Conservation (phyloP, 2,329 filamentous ascomycete species). For the Amauroascus verrucosus region DNA sequence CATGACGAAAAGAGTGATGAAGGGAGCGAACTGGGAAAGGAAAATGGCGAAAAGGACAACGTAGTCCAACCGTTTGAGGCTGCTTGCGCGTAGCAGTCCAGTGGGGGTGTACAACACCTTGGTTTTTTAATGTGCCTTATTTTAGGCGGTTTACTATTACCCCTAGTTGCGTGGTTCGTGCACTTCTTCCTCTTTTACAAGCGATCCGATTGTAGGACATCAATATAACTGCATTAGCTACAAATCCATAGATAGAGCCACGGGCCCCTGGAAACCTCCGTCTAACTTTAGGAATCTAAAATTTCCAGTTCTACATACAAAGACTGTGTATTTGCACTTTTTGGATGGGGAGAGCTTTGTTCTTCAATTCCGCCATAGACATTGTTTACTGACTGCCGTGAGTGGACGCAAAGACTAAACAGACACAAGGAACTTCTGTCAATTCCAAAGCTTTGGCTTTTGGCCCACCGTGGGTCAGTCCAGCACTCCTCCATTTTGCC, state of each 20-base stretch:
- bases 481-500: not conserved
- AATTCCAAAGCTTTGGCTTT: not conserved
- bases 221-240: no score
- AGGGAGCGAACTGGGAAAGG: not conserved
- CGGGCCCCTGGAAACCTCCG: no score
- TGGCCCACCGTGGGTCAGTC: not conserved
- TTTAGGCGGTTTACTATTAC: not conserved
- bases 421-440: no score
- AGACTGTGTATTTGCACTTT: no score
- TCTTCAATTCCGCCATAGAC: no score
- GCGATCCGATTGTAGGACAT: no score
- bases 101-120: not conserved
- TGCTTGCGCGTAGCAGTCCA: not conserved
- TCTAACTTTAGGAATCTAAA: no score
- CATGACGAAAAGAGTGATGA: not conserved
- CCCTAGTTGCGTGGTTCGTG: not conserved
- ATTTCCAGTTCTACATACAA: no score
- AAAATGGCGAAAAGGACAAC: not conserved
- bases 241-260: no score
- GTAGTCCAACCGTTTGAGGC: not conserved
- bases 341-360: no score
- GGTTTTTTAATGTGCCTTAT: not conserved
- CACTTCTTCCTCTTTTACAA: not conserved
- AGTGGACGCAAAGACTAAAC: no score
- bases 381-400: no score